Evolutionary conservation across 192 early-diverging fungal genomes (phyloP).

Genomic region (Entomortierella parvispora): DNA sequence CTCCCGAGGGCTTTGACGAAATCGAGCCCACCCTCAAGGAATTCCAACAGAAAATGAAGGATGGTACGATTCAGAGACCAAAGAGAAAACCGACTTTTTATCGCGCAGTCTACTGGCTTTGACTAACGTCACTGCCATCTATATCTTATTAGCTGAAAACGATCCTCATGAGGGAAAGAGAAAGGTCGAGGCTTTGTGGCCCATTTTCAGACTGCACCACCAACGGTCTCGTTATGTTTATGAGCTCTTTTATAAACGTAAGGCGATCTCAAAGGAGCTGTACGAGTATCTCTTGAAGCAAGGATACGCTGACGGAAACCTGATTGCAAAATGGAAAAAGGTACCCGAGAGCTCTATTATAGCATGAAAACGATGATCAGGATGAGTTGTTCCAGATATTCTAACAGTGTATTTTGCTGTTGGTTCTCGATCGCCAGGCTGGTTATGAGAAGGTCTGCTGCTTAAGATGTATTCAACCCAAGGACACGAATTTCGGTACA

Average conservation of each 20-base stretch:
- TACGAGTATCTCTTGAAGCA: constrained; percentile 95
- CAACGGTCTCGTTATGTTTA: constrained; percentile 97
- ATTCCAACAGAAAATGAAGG: constrained; percentile 94
- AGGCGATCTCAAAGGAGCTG: constrained; percentile 91
- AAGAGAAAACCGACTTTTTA: background rate
- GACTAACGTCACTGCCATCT: background rate
- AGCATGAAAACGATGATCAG: background rate
- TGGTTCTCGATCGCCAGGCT: constrained; percentile 54
- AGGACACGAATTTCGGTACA: constrained; percentile 97
- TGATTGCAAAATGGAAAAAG: constrained; percentile 99
- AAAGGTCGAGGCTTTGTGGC: constrained; percentile 92
- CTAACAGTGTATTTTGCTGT: background rate
- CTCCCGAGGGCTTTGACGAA: constrained; percentile 95
- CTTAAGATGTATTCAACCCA: constrained; percentile 94
- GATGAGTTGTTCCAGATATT: too few species aligned
- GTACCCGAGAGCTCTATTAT: constrained; percentile 43
- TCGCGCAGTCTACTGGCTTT: background rate
- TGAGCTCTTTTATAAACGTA: constrained; percentile 95
- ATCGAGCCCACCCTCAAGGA: constrained; percentile 94
- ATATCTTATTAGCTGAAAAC: constrained; percentile 82
- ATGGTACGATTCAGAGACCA: constrained; percentile 68
- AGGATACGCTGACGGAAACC: constrained; percentile 87
- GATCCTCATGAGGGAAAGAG: constrained; percentile 94
- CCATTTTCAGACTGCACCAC: constrained; percentile 95
- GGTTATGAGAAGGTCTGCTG: constrained; percentile 99